Evolutionary conservation across 306 rosid species (phyloP).

Genomic region (Boehmeria nivea): DNA sequence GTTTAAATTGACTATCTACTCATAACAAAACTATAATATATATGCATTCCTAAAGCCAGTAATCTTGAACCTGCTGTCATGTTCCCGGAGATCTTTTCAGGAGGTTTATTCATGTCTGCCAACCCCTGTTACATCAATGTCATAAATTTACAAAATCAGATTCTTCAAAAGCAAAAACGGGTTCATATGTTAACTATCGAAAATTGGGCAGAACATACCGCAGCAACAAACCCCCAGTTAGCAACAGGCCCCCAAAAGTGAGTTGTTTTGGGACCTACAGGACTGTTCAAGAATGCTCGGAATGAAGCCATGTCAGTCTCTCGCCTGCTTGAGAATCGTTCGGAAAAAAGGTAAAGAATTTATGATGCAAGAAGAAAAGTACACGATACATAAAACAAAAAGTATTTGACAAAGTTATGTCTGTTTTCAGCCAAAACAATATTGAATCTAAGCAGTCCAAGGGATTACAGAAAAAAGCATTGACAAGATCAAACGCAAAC

Average conservation of each 20-base stretch:
- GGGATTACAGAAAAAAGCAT: too few relatives aligned
- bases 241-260: slow-evolving; percentile 99
- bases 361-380: background rate
- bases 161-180: background rate
- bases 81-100: slow-evolving; percentile 92
- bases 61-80: slow-evolving; percentile 74
- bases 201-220: slow-evolving; percentile 49
- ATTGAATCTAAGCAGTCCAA: too few relatives aligned
- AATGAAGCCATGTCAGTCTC: slow-evolving; percentile 52
- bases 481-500: too few relatives aligned
- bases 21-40: background rate
- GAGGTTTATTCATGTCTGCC: slow-evolving; percentile 85
- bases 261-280: slow-evolving; percentile 86
- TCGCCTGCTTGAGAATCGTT: background rate
- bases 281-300: slow-evolving; percentile 86
- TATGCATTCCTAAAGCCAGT: slow-evolving; percentile 5
- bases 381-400: background rate
- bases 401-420: background rate
- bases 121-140: slow-evolving; percentile 49
- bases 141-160: background rate
- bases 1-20: background rate
- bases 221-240: slow-evolving; percentile 93
- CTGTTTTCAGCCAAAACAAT: background rate
- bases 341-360: background rate
- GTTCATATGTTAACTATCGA: background rate